Evolutionary conservation across 1,284 basidiomycete genomes (phyloP).

Genomic region (Leccinum solheimii): DNA sequence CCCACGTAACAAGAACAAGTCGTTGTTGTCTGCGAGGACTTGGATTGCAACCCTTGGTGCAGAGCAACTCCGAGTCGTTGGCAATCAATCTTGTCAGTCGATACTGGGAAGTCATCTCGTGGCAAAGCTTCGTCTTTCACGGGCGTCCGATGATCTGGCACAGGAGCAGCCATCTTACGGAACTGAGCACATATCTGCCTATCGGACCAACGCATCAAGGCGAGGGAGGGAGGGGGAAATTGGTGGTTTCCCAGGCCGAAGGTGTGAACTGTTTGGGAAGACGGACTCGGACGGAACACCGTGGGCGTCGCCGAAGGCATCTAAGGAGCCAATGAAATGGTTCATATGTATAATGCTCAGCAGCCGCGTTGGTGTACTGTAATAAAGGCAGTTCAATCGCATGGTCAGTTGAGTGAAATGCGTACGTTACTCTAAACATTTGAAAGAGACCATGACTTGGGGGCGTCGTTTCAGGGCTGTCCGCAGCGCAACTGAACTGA

Average conservation of each 20-base stretch:
- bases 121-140: not conserved
- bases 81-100: not conserved
- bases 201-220: slow-evolving; percentile 5
- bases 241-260: not conserved
- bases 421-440: not conserved
- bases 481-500: not conserved
- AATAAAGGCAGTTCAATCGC: not conserved
- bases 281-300: not conserved
- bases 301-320: not conserved
- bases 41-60: not conserved
- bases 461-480: not conserved
- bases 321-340: not conserved
- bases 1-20: not conserved
- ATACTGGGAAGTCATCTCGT: not conserved
- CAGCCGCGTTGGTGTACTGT: not conserved
- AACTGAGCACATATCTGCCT: not conserved
- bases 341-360: not conserved
- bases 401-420: not conserved
- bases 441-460: not conserved
- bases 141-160: not conserved
- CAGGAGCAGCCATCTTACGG: not conserved
- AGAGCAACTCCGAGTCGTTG: not conserved
- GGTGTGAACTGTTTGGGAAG: not conserved
- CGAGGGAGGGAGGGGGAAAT: not conserved
- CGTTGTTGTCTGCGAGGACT: not conserved